Evolutionary conservation across 2,329 filamentous ascomycete species (phyloP).

Genomic region (Corniculantispora saksenae): DNA sequence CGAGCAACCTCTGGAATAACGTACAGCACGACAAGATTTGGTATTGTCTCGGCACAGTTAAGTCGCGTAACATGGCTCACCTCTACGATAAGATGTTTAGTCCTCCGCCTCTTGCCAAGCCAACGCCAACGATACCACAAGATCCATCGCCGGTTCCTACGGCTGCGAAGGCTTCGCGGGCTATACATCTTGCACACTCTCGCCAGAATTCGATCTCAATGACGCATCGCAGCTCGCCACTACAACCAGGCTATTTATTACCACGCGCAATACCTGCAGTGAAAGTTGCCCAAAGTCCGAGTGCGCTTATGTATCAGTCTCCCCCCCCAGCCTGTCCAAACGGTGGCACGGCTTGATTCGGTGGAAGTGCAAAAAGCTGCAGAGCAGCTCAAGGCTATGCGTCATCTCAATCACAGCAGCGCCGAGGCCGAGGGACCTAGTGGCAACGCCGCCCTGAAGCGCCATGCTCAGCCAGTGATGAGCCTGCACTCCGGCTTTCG

Average conservation of each 20-base stretch:
- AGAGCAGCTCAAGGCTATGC: slow-evolving; percentile 66
- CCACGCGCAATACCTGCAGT: too few relatives aligned
- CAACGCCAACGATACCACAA: neutral
- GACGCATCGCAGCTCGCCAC: too few relatives aligned
- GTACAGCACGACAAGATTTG: slow-evolving; percentile 68
- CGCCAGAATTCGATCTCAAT: too few relatives aligned
- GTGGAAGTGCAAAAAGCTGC: slow-evolving; percentile 70
- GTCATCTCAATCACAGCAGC: slow-evolving; percentile 60
- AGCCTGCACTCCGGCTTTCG: slow-evolving; percentile 8
- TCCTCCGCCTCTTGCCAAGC: slow-evolving; percentile 22
- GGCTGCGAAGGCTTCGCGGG: neutral
- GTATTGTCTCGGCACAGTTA: slow-evolving; percentile 65
- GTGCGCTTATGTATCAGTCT: slow-evolving; percentile 8
- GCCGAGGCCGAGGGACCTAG: slow-evolving; percentile 41
- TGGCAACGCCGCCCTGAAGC: slow-evolving; percentile 13
- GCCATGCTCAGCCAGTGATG: slow-evolving; percentile 17
- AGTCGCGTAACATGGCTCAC: slow-evolving; percentile 67
- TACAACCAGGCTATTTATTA: too few relatives aligned
- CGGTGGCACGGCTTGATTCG: slow-evolving; percentile 51
- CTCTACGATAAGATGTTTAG: slow-evolving; percentile 62
- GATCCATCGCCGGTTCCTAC: neutral
- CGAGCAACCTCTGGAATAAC: slow-evolving; percentile 62
- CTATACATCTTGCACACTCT: too few relatives aligned
- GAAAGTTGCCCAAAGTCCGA: too few relatives aligned
- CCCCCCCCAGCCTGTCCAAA: slow-evolving; percentile 26